Conservation (phyloP, 202 grass and related monocot genomes). For the Carex sylvatica region DNA sequence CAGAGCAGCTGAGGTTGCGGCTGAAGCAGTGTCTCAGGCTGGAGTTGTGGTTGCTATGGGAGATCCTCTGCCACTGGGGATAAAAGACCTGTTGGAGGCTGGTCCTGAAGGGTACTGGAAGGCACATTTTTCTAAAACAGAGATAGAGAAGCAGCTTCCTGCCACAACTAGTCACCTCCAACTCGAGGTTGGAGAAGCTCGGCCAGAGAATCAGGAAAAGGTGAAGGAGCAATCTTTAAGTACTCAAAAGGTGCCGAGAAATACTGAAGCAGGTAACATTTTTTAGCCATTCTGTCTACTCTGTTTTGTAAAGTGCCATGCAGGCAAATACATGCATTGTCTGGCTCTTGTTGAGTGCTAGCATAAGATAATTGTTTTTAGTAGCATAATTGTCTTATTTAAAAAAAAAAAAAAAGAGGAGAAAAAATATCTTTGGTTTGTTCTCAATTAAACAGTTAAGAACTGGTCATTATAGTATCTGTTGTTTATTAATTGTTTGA, state of each 20-base stretch:
- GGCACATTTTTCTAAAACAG: conserved; percentile 8
- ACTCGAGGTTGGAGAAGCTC: not conserved
- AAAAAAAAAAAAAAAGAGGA: not conserved
- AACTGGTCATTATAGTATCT: not conserved
- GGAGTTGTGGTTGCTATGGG: conserved; percentile 88
- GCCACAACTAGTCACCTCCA: conserved; percentile 5
- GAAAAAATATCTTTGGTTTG: not conserved
- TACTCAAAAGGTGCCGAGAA: not conserved
- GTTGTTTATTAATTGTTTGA: not conserved
- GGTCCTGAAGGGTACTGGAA: conserved; percentile 83
- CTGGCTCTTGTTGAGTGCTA: not conserved
- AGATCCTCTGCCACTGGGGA: conserved; percentile 79
- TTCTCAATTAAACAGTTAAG: not conserved
- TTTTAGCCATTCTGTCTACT: not conserved
- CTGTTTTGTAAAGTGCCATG: not conserved
- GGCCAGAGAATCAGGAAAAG: not conserved
- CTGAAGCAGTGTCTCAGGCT: conserved; percentile 73
- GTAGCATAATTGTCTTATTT: not conserved
- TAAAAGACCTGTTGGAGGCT: conserved; percentile 73
- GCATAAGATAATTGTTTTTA: not conserved
- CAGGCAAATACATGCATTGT: not conserved
- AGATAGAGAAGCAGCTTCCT: conserved; percentile 6
- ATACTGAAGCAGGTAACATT: conserved; percentile 16
- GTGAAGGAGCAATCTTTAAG: not conserved
- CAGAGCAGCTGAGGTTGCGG: conserved; percentile 90